Percentiles rank a stretch among this genome's conserved stretches.
phyloP scores from a whole-genome alignment of 2,329 filamentous ascomycete genomes.

The Talaromyces sp. region DNA sequence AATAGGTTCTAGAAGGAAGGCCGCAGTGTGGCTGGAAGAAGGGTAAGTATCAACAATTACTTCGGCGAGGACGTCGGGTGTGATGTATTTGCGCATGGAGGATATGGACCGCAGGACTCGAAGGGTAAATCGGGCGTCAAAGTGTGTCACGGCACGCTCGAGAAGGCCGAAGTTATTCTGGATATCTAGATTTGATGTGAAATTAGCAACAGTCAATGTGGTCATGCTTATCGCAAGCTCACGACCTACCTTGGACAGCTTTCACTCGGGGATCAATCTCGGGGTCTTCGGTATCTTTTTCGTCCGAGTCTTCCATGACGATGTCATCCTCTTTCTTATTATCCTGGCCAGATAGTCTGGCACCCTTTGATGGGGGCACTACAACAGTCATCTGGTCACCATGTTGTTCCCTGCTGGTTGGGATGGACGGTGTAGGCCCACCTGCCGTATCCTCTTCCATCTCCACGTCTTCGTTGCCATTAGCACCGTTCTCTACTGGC shows the following conservation, averaged over 20 bases:
- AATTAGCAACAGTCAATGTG: neutral
- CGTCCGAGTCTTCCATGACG: constrained; percentile 60
- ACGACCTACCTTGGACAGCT: constrained; percentile 46
- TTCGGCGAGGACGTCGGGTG: constrained; percentile 73
- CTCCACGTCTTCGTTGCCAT: constrained; percentile 66
- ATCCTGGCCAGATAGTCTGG: constrained; percentile 58
- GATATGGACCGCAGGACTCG: constrained; percentile 93
- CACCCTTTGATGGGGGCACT: constrained; percentile 67
- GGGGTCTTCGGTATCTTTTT: constrained; percentile 41
- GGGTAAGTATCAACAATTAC: constrained; percentile 79
- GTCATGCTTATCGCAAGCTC: neutral
- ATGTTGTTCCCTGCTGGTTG: constrained; percentile 64
- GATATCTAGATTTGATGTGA: constrained; percentile 67
- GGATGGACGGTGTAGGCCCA: constrained; percentile 50
- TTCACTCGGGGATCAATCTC: constrained; percentile 48
- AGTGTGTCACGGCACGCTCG: constrained; percentile 85
- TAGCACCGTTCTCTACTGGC: constrained; percentile 64
- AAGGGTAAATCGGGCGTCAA: constrained; percentile 92
- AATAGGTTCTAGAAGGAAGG: constrained; percentile 67
- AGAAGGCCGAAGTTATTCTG: constrained; percentile 89
- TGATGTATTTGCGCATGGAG: constrained; percentile 86
- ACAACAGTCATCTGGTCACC: constrained; percentile 76
- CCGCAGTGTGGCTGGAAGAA: constrained; percentile 62
- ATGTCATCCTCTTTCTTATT: constrained; percentile 69
- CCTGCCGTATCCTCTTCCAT: constrained; percentile 64